phyloP scores from a whole-genome alignment of 2,329 filamentous ascomycete species.

The Onygenales sp. region DNA sequence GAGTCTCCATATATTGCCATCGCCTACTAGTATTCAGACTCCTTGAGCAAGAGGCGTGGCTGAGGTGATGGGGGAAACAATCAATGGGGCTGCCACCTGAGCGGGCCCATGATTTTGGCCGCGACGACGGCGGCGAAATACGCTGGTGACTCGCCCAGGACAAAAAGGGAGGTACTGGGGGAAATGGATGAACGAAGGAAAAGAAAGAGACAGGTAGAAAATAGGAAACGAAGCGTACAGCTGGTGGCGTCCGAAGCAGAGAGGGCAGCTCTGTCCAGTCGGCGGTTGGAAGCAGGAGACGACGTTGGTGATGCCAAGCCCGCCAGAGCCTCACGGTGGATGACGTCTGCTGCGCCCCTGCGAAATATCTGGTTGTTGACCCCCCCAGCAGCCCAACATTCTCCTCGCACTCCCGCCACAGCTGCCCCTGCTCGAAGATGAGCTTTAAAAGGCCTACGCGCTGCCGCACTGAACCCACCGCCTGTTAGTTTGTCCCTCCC shows the following conservation, averaged over 20 bases:
- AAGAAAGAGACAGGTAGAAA: background rate
- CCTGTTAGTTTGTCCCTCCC: background rate
- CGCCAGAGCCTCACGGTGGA: too few species aligned
- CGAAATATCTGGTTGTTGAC: too few species aligned
- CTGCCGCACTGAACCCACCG: background rate
- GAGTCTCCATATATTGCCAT: constrained; percentile 4
- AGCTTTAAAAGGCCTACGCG: background rate
- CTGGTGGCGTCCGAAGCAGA: too few species aligned
- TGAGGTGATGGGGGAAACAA: background rate
- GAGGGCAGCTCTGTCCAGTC: too few species aligned
- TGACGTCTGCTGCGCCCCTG: too few species aligned
- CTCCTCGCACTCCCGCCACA: background rate
- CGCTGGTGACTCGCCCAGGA: background rate
- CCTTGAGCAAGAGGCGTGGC: background rate
- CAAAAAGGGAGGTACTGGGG: background rate
- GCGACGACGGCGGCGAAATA: constrained; percentile 6
- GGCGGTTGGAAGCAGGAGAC: too few species aligned
- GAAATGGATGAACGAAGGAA: background rate
- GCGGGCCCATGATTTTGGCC: constrained; percentile 3
- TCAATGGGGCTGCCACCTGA: background rate
- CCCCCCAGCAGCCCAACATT: background rate
- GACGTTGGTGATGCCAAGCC: too few species aligned
- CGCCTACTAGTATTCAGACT: background rate
- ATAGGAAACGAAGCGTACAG: background rate
- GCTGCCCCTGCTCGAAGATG: background rate